These are phyloP conservation scores for Babesia caballi DNA, from an alignment of 169 alveolate genomes.

Conservation along the genomic window DNA sequence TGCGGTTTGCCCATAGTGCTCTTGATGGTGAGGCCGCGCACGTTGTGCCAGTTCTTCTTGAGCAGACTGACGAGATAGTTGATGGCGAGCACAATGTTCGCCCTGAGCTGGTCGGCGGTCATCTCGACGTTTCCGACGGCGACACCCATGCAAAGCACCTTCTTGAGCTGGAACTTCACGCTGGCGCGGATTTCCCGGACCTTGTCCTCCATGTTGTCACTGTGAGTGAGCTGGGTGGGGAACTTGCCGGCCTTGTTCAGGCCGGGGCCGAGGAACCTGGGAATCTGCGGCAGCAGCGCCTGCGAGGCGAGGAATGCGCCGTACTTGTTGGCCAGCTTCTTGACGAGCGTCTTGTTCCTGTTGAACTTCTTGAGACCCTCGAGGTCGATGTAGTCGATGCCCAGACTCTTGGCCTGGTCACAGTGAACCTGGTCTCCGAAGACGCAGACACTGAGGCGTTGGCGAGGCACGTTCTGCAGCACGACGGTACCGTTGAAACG, in stretches of 20 bases:
- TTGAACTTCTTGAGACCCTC: constrained; percentile 98
- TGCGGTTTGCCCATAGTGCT: constrained; percentile 98
- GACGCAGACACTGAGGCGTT: constrained; percentile 94
- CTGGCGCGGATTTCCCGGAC: constrained; percentile 92
- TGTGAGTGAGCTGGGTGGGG: constrained; percentile 97
- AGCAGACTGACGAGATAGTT: constrained; percentile 98
- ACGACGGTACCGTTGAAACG: constrained; percentile 99
- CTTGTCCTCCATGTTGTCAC: constrained; percentile 93
- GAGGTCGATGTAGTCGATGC: constrained; percentile 94
- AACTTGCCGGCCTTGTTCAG: constrained; percentile 98
- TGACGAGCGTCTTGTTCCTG: constrained; percentile 98
- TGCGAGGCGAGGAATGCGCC: constrained; percentile 98
- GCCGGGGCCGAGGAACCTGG: constrained; percentile 98
- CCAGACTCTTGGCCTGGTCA: constrained; percentile 95
- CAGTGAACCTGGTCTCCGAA: constrained; percentile 99
- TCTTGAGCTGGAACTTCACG: constrained; percentile 91
- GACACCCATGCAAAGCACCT: constrained; percentile 97
- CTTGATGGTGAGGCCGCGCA: constrained; percentile 95
- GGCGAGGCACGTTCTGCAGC: constrained; percentile 96
- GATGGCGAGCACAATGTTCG: constrained; percentile 94
- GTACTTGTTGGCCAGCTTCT: constrained; percentile 94
- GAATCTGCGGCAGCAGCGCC: constrained; percentile 96
- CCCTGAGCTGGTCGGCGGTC: constrained; percentile 96
- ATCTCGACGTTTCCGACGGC: constrained; percentile 98
- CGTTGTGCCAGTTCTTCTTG: constrained; percentile 99